Base-by-base conservation (phyloP, 2,329 filamentous ascomycete genomes). In the Eutypa lata region DNA sequence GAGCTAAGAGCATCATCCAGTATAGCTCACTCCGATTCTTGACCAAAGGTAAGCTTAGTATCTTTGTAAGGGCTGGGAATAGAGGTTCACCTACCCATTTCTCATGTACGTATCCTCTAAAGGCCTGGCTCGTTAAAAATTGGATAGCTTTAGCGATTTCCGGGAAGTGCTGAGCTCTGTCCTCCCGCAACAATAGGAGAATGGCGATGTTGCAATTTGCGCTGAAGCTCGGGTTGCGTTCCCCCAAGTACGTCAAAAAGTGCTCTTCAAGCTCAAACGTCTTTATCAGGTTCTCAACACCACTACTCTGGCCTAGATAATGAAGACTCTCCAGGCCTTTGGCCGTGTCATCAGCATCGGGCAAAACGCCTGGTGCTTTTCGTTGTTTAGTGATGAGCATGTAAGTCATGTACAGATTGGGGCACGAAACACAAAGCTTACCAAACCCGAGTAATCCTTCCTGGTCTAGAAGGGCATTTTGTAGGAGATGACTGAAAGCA, bases 141-240 rank as follows among this genome's bases (percentile, higher is more conserved):
- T 22, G 40, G 40, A 50, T 47, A 2, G 51, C 55, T 50, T 68
- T 71, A 47, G 55, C 58, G 47, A 68, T 64, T 55, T 64, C 65
- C 6, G 58, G 7, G 2, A 44, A 10, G 40, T 61, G 55, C 8
- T 13, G 44, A 16, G 37, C 42, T 11, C 49, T 45, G 35, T 66
- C 53, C 11, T 53, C 33, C 2, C 35, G 35, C 11, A 48, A 31
- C 14, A 71, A 57, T 3, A 71, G 53, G 16, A 59, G 60, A 8
- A 62, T 48, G 8, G 71, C 50, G 7, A 67, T 64, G 48, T 71
- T 70, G 51, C 62, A 66, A 51, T 71, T 71, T 2, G 67, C 64
- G 5, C 59, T 66, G 21, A 69, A 59, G 42, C 66, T 69, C 1
- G 65, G 56, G 45, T 67, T 59, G 10, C 65, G 45, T 54, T 71